Evolutionary conservation across 2,329 filamentous ascomycete genomes (phyloP).

Genomic region (Diplodia scrobiculata): DNA sequence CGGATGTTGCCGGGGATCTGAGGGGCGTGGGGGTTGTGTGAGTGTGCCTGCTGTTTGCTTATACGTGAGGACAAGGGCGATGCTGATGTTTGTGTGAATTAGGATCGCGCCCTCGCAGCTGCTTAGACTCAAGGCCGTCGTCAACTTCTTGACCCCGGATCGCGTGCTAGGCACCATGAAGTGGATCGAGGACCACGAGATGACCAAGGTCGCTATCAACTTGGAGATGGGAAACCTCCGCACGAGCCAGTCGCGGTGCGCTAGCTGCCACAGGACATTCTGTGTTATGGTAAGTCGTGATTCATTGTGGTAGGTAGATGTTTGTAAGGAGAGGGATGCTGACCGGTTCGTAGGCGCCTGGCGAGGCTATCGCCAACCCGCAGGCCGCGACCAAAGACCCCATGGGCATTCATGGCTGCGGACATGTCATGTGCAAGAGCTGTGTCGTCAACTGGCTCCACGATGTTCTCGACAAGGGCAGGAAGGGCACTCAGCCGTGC

Average conservation of each 20-base stretch:
- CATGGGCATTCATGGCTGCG: background rate
- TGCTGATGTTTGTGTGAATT: background rate
- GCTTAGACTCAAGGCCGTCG: background rate
- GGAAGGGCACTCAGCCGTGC: background rate
- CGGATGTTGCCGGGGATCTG: background rate
- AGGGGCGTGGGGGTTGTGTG: background rate
- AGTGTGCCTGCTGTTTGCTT: background rate
- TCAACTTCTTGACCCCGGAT: background rate
- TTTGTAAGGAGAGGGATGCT: background rate
- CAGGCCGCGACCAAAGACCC: background rate
- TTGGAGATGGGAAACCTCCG: background rate
- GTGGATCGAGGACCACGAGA: constrained; percentile 19
- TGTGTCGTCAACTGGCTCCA: constrained; percentile 1
- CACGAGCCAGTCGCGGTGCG: background rate
- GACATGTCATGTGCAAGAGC: constrained; percentile 3
- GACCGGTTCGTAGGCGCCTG: no score
- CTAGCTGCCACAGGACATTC: background rate
- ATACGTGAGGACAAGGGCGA: background rate
- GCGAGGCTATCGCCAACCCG: no score
- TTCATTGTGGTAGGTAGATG: background rate
- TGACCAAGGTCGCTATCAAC: background rate
- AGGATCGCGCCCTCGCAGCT: background rate
- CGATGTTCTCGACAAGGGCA: background rate
- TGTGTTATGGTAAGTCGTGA: background rate
- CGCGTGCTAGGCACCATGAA: background rate